Base-by-base conservation (phyloP, 257 asterid species). In the Gentiana dahurica region DNA sequence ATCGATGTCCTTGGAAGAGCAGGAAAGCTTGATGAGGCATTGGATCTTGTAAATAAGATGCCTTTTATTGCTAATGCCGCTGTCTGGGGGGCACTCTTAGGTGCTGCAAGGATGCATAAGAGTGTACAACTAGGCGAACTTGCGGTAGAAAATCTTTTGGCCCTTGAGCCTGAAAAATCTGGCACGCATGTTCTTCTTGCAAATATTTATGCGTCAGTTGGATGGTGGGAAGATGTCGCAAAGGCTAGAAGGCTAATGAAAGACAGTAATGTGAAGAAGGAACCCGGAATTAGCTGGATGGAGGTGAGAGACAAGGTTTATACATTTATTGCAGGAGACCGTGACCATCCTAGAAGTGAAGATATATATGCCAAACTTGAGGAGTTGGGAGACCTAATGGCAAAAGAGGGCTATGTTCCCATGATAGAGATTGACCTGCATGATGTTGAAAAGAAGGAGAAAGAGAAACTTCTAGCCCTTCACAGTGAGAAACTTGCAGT, bases 401-500 rank as follows among this genome's bases (percentile, higher is more conserved):
- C 76, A 8, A 76, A 66, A 61, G 94, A 73, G 12, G 94, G 94
- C 4, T 84, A 84, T 76, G 89, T 69, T 54, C 92, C 96, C 60
- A 70, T 75, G 69, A 32, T 73, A 52, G 89, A 87, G 55, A 76
- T 52, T 37, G 94, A 84, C 61, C 85, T 87, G 32, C 96, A 87
- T 59, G 68, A 73, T n/a, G 94, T 87, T 13, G 79, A 62, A 46
- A 64, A 63, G 67, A 68, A 66, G 36, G 91, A 84, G 54, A 87
- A 87, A 76, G 85, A 84, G 49, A 46, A 65, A 51, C 89, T 87
- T 55, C 85, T 87, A 33, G 75, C 83, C 5, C 55, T 76, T 58
- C 96, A 87, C 52, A 87, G 96, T 37, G 96, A 87, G 68, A 87
- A 84, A 65, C 89, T 87, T 45, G 96, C 94, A 3, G 94, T 87